Base-by-base conservation (phyloP, 2,329 filamentous ascomycete species). In the Coniochaeta hoffmannii region DNA sequence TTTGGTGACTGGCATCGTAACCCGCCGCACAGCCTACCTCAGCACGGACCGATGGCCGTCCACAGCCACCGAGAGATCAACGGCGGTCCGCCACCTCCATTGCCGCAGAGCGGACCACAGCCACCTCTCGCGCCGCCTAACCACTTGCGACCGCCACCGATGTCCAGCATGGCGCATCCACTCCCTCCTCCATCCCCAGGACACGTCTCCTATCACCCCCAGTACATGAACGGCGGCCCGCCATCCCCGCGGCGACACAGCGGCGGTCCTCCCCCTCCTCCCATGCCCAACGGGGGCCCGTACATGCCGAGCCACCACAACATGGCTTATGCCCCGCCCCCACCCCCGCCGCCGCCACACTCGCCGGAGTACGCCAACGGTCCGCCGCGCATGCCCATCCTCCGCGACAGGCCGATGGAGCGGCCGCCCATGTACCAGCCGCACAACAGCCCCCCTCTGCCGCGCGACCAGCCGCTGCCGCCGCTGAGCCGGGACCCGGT, bases 1-100 rank as follows among this genome's bases (percentile, higher is more conserved):
- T 78, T 72, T 63, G 66, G 65, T 49, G 78, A 79, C 56, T 83
- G 81, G 76, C 74, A 77, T 55, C 76, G 77, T 51, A 31, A 19
- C 73, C 74, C 14, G 69, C 76, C 19, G 15, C 49, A 51, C 4
- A 9, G 28, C 31, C 49, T 31, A 17, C 75, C 77, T 32, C 77
- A 77, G 53, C 76, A 79, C 57, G 58, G 60, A 3, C 73, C 74
- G 35, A 73, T 79, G 3, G 69, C 74, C 34, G 65, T 74, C 28
- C 74, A 76, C 54, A 75, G 53, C 4, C 36, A 56, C 7, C 63
- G 62, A n/a, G 61, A 80, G 41, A 63, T 81, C 49, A 84, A 82
- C 62, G 77, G 79, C 34, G 78, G 64, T 46, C 64, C 68, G n/a
- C 61, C 63, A 49, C 67, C 65, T 19, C 60, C 58, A 8, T 62